These are phyloP conservation scores for Metarhizium album DNA, from an alignment of 2,329 filamentous ascomycete species.

Conservation along the genomic window DNA sequence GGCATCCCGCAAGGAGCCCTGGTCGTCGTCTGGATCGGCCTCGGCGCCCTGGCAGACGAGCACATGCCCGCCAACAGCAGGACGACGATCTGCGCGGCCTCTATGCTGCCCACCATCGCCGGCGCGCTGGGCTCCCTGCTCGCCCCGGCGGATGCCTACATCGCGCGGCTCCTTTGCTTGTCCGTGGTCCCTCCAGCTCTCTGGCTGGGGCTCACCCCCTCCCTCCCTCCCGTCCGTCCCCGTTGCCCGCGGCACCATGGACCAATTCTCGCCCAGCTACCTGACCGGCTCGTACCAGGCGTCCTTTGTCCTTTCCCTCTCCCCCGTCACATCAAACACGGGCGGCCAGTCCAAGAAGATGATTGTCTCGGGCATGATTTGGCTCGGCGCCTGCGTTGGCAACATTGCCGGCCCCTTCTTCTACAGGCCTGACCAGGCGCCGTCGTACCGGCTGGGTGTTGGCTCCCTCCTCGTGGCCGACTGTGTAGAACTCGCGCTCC, in stretches of 20 bases:
- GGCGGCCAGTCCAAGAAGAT: constrained; percentile 53
- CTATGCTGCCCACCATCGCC: constrained; percentile 10
- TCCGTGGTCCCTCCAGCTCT: constrained; percentile 13
- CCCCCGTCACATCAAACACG: constrained; percentile 37
- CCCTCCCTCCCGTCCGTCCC: too few species aligned
- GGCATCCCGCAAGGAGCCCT: constrained; percentile 27
- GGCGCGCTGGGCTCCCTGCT: constrained; percentile 48
- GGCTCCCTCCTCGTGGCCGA: constrained; percentile 30
- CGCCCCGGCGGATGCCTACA: constrained; percentile 35
- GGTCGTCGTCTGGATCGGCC: constrained; percentile 29
- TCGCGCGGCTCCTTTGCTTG: constrained; percentile 46
- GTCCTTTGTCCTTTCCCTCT: constrained; percentile 29
- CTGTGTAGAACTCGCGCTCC: constrained; percentile 26
- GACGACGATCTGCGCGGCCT: constrained; percentile 16
- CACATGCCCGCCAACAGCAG: constrained; percentile 34
- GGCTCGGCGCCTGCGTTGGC: constrained; percentile 48
- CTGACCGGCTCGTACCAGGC: constrained; percentile 28
- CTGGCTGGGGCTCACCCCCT: too few species aligned
- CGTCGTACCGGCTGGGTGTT: constrained; percentile 29
- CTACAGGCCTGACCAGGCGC: constrained; percentile 43
- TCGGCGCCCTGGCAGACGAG: constrained; percentile 26
- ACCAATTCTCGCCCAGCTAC: constrained; percentile 12
- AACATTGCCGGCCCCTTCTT: constrained; percentile 55
- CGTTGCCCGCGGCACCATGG: too few species aligned
- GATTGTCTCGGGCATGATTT: constrained; percentile 50